Evolutionary conservation across 1,284 basidiomycete species (phyloP).

Genomic region (Mycosarcoma mackinlayi): DNA sequence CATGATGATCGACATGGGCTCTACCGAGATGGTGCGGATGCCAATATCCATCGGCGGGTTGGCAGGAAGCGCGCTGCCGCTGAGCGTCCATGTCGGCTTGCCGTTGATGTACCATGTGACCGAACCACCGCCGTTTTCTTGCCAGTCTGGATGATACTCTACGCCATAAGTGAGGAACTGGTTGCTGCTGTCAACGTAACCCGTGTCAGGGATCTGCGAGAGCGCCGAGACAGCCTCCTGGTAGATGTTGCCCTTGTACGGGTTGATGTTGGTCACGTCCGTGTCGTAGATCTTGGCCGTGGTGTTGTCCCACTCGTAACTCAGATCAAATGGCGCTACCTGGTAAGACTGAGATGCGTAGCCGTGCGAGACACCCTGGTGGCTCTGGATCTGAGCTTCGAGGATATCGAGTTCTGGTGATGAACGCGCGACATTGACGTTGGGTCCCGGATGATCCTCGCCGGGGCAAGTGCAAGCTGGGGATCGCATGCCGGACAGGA

Average conservation of each 20-base stretch:
- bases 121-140: constrained; percentile 56
- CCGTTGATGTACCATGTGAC: constrained; percentile 64
- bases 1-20: constrained; percentile 66
- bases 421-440: constrained; percentile 62
- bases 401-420: constrained; percentile 68
- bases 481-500: constrained; percentile 45
- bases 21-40: constrained; percentile 55
- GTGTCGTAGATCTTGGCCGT: constrained; percentile 48
- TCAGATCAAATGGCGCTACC: constrained; percentile 65
- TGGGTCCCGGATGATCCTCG: constrained; percentile 64
- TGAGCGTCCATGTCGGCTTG: constrained; percentile 60
- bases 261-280: constrained; percentile 51
- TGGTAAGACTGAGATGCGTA: constrained; percentile 66
- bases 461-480: constrained; percentile 60
- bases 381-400: constrained; percentile 72
- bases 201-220: constrained; percentile 56
- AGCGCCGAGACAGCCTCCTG: constrained; percentile 67
- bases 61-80: constrained; percentile 38
- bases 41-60: constrained; percentile 51
- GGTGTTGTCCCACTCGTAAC: constrained; percentile 58
- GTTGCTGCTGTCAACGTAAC: constrained; percentile 45
- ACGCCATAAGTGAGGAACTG: constrained; percentile 59
- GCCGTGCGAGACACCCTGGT: constrained; percentile 47
- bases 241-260: constrained; percentile 61
- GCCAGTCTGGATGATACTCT: constrained; percentile 66